A percentile compares a stretch with the other conserved stretches of the same genome.
Conservation (phyloP, 139 green algal genomes). For the Desmodesmus armatus region DNA sequence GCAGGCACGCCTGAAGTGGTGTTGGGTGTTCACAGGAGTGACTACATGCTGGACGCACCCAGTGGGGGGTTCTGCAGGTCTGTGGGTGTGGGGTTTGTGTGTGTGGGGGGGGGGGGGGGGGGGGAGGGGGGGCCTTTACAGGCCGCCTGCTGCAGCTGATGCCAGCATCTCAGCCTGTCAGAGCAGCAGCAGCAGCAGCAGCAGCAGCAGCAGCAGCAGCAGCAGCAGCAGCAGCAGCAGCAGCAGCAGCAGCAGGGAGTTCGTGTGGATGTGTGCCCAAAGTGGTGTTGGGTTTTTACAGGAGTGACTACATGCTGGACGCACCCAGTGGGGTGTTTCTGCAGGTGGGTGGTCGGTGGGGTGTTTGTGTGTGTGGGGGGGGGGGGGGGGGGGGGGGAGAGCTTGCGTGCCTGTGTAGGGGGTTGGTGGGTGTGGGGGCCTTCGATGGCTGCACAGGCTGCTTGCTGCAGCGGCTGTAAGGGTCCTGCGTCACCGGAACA, state of each 20-base stretch:
- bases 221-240: neutral
- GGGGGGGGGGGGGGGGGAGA: too few relatives aligned
- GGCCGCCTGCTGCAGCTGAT: constrained; percentile 48
- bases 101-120: too few relatives aligned
- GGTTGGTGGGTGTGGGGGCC: too few relatives aligned
- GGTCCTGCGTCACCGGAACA: too few relatives aligned
- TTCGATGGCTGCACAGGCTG: neutral
- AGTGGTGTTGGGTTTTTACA: constrained; percentile 85
- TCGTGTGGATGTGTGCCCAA: constrained; percentile 22
- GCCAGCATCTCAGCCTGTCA: neutral
- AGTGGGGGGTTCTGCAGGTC: constrained; percentile 87
- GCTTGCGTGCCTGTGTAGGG: neutral
- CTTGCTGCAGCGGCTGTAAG: too few relatives aligned
- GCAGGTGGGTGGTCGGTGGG: constrained; percentile 70
- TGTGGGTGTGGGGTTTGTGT: neutral
- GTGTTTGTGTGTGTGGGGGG: too few relatives aligned
- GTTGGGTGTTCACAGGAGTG: constrained; percentile 90
- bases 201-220: neutral
- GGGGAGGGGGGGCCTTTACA: too few relatives aligned
- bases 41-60: constrained; percentile 98
- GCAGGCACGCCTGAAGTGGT: constrained; percentile 19
- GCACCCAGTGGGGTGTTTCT: constrained; percentile 82
- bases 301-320: constrained; percentile 99
- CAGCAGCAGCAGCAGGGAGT: constrained; percentile 4
- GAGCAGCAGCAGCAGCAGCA: constrained; percentile 9